These are phyloP conservation scores for Tetrastigma voinierianum DNA, from an alignment of 164 flowering plant species.

Conservation along the genomic window DNA sequence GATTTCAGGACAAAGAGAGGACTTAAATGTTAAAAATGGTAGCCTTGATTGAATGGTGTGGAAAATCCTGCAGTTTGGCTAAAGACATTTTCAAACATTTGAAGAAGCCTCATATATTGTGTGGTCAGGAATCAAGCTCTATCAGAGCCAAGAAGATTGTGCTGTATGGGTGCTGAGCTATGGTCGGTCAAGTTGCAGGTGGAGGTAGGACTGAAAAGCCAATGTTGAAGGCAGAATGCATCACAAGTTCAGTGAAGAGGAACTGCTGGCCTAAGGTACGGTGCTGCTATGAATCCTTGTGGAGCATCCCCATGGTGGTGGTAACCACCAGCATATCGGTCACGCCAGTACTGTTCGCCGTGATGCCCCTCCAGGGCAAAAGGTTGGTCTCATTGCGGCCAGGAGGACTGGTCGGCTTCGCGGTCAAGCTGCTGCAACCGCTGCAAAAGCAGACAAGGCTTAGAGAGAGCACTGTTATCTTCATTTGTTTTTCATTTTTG, in stretches of 20 bases:
- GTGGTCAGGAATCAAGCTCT: conserved; percentile 65
- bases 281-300: conserved; percentile 69
- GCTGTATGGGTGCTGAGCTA: conserved; percentile 60
- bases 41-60: too few species aligned
- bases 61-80: too few species aligned
- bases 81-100: too few species aligned
- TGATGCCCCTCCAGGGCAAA: conserved; percentile 64
- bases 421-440: conserved; percentile 55
- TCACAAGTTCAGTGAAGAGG: conserved; percentile 62
- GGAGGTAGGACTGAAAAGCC: conserved; percentile 71
- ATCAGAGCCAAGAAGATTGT: conserved; percentile 66
- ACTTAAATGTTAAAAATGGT: too few species aligned
- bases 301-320: conserved; percentile 74
- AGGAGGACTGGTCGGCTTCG: conserved; percentile 62
- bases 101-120: too few species aligned
- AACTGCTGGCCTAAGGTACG: conserved; percentile 74
- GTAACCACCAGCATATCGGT: conserved; percentile 70
- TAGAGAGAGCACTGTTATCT: neutral
- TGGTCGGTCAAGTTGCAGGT: conserved; percentile 72
- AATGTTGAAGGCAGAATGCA: conserved; percentile 59
- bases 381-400: conserved; percentile 72
- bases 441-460: conserved; percentile 49
- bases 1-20: too few species aligned
- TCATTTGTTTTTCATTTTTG: too few species aligned
- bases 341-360: conserved; percentile 64